Evolutionary conservation across 2,329 filamentous ascomycete species (phyloP), one percentile per base, ranked within the genome.

Genomic region (Cryphonectria naterciae): DNA sequence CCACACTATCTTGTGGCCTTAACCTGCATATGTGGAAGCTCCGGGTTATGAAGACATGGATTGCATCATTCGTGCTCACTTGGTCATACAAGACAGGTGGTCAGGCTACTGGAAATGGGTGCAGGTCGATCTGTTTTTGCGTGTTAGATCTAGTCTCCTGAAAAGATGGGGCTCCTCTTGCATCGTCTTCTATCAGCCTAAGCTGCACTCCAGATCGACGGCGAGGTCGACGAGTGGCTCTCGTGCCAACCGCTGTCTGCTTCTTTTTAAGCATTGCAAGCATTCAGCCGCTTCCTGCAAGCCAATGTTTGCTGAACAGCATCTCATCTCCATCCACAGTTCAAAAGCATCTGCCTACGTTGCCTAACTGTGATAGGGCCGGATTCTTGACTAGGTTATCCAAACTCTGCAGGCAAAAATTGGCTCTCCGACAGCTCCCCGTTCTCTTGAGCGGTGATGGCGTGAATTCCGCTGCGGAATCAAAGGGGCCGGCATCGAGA

Each of bases 11-110:
- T 32, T 49, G 35, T 66, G 22, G 46, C 28, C 37, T 41, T 28
- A 13, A 22, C 6, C 28, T 62, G 32, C 37, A 17, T 61, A 22
- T 60, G 41, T 22, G 54, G 13, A 46, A 37, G 32, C 49, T 19
- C 37, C 43, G 37, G 58, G 22, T 49, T 7, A 39, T 71, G 37
- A 52, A 22, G 41, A 39, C 37, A 41, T 62, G 39, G n/a, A 65
- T 69, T 69, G 67, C 67, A 73, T 73, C 71, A 73, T 71, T 28
- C 43, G 52, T 63, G 39, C 46, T 58, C 32, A 37, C 66, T 60
- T 28, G 56, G 69, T 71, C 46, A 64, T 58, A 71, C 71, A 60
- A 65, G 60, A 65, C 41, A 52, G 68, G 70, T 72, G 46, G 54
- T 65, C 65, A 61, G 70, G 49, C 65, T 65, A 69, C 52, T 61